Evolutionary conservation across 805 yeast genomes (phyloP), one percentile per base, ranked within the genome.

Genomic region (Saitoella complicata): DNA sequence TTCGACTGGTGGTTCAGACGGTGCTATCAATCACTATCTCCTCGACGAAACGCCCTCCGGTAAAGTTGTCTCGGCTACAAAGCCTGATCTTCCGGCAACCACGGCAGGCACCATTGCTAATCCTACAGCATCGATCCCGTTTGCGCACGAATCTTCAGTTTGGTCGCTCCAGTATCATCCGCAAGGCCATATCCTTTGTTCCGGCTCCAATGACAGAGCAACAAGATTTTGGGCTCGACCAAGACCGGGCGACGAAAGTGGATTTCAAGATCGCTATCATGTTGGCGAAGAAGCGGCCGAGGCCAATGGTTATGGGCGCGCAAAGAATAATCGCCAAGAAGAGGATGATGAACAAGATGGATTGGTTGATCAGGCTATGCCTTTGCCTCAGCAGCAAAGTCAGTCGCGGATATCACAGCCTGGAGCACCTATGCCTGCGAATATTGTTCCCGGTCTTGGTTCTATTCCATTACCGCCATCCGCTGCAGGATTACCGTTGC

Each of bases 191-290:
- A 66, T 88, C 42, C 65, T 91, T 34, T 78, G 93, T 45, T 77
- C 95, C 6, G 97, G 95, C 0, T 88, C 96, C 12, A 85, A 91
- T 46, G 99, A 91, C 61, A 75, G 91, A 57, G 76, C 93, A 5
- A 83, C 94, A 29, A 65, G 96, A 45, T 83, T 93, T 62, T 91
- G 99, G 99, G 76, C 87, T 32, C 69, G 99, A 43, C 80, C 94
- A 1, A 70, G 94, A 57, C 95, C 96, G 1, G 80, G 78, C 53
- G 98, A 91, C 64, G 80, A 84, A 0, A 73, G 72, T 56, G 81
- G 83, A 2, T 85, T 75, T 64, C 75, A 77, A 51, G 95, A 84
- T 59, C 80, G 84, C 10, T 76, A 84, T 46, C 85, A 86, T 61
- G 45, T 51, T 12, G 56, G 58, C 12, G 43, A 41, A 33, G 38